Evolutionary conservation across 2,329 filamentous ascomycete species (phyloP), one percentile per base, ranked within the genome.

Genomic region (Paraphaeosphaeria minitans): DNA sequence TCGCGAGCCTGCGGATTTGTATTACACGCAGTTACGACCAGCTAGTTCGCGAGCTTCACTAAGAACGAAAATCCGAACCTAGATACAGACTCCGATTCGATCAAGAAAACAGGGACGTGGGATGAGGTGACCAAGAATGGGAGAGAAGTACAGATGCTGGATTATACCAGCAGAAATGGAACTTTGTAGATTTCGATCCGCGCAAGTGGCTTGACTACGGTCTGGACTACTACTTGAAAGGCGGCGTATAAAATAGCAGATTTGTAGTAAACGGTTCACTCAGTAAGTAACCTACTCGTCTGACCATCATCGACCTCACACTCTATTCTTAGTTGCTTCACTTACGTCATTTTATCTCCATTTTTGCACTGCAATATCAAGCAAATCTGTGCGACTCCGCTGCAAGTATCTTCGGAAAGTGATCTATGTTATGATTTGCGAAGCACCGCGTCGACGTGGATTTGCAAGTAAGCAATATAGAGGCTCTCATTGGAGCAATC

Each of bases 11-110:
- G 68, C 83, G 22, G 85, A 87, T 65, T 67, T 81, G 10, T 79
- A 77, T 56, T 78, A 76, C 0, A 72, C 76, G 12, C 81, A 84
- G 61, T 65, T 84, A 77, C 77, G 5, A 77, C 75, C 0, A 77
- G 75, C 0, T 83, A 84, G 59, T 86, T 85, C 65, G 78, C 79
- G 1, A 72, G 79, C 1, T 87, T 87, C 63, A 79, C 82, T 1
- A 77, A 81, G 59, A 78, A 72, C 0, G 80, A 80, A 9, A 73
- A 85, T 53, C 84, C 84, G 2, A 86, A 86, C 64, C 80, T 82
- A 0, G 77, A 80, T 14, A 27, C 61, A 6, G 74, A 66, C 7
- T 85, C 78, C 19, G 69, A 78, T 31, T 79, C 73, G 1, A 72
- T 82, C 6, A 66, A 71, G 60, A 64, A 75, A 71, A 65, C 81